Evolutionary conservation across 495 filamentous ascomycete genomes (phyloP).

Genomic region (Neohortaea acidophila): DNA sequence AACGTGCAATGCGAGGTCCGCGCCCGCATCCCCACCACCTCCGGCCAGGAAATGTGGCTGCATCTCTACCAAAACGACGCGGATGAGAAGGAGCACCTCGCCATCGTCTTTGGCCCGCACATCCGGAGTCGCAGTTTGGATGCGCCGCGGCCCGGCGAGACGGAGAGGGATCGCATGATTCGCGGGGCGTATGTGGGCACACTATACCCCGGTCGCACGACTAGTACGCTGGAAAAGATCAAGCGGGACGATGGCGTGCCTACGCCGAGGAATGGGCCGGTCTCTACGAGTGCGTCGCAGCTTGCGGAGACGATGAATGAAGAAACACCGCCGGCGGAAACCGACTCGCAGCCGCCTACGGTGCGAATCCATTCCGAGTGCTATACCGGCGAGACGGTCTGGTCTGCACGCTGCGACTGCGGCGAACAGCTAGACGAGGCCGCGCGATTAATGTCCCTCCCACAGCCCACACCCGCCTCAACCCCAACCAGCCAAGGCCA

Average conservation of each 20-base stretch:
- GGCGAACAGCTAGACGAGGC: slow-evolving; percentile 97
- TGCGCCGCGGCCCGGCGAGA: slow-evolving; percentile 67
- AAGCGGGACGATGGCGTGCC: slow-evolving; percentile 20
- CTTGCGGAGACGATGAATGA: neutral
- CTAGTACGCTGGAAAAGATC: slow-evolving; percentile 36
- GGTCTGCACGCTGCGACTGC: slow-evolving; percentile 94
- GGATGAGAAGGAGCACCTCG: slow-evolving; percentile 90
- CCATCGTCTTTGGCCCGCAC: slow-evolving; percentile 84
- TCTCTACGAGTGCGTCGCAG: slow-evolving; percentile 1
- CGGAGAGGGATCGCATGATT: slow-evolving; percentile 91
- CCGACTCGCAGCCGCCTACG: slow-evolving; percentile 39
- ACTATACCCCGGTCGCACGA: slow-evolving; percentile 72
- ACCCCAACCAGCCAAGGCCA: slow-evolving; percentile 12
- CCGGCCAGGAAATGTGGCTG: slow-evolving; percentile 88
- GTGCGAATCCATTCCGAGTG: slow-evolving; percentile 96
- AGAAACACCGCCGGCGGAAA: neutral
- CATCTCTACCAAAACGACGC: slow-evolving; percentile 86
- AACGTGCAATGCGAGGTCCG: slow-evolving; percentile 30
- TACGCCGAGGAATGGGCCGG: neutral
- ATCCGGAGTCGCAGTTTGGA: slow-evolving; percentile 75
- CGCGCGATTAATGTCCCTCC: slow-evolving; percentile 81
- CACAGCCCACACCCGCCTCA: slow-evolving; percentile 21
- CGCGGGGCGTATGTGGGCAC: slow-evolving; percentile 81
- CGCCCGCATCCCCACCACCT: slow-evolving; percentile 40
- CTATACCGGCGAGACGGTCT: slow-evolving; percentile 96